Percentiles rank a stretch among this genome's conserved stretches.
These are phyloP conservation scores for Amphibolis antarctica DNA, from an alignment of 106 monocot genomes.

Conservation along the genomic window DNA sequence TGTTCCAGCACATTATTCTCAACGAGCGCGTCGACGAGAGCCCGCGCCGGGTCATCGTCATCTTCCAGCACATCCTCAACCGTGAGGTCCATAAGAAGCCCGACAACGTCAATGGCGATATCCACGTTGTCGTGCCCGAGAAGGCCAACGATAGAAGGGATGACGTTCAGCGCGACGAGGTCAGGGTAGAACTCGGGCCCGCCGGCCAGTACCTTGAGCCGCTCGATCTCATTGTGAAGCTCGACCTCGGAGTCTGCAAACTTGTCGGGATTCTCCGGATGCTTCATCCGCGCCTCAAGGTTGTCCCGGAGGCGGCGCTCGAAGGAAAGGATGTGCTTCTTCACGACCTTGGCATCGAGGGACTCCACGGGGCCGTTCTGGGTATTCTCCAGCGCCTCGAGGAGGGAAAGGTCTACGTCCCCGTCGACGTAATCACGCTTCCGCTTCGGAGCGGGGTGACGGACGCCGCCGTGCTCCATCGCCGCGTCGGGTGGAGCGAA, in stretches of 20 bases:
- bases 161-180: conserved; percentile 60
- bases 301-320: conserved; percentile 93
- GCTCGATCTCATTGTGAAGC: conserved; percentile 71
- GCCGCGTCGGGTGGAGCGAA: neutral
- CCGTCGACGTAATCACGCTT: conserved; percentile 17
- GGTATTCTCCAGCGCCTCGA: conserved; percentile 69
- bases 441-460: conserved; percentile 4
- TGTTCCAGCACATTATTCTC: conserved; percentile 83
- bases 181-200: conserved; percentile 84
- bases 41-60: conserved; percentile 49
- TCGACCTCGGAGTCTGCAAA: conserved; percentile 97
- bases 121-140: conserved; percentile 81
- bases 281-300: conserved; percentile 84
- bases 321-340: conserved; percentile 84
- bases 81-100: conserved; percentile 73
- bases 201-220: conserved; percentile 68
- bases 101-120: conserved; percentile 67
- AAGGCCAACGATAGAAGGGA: conserved; percentile 56
- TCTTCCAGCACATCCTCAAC: conserved; percentile 81
- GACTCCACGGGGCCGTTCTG: conserved; percentile 37
- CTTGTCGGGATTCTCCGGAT: conserved; percentile 65
- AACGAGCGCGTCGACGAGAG: conserved; percentile 60
- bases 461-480: neutral
- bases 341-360: conserved; percentile 64
- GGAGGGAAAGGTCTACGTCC: conserved; percentile 64